Evolutionary conservation across 2,329 filamentous ascomycete genomes (phyloP).

Genomic region (Curvularia eragrostidis): DNA sequence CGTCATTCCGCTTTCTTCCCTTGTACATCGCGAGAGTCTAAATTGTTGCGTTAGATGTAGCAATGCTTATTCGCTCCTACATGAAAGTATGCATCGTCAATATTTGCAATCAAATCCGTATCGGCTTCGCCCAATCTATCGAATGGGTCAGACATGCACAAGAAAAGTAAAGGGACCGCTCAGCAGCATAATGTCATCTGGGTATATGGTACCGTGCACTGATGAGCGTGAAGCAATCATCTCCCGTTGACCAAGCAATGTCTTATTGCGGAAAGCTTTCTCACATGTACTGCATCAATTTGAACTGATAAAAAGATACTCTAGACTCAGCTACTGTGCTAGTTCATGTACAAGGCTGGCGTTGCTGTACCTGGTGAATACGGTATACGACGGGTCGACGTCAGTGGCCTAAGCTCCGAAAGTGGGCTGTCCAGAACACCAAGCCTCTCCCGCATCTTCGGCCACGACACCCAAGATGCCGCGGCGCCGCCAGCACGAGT

Average conservation of each 20-base stretch:
- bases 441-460: slow-evolving; percentile 26
- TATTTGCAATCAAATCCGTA: background rate
- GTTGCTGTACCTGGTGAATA: slow-evolving; percentile 10
- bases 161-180: background rate
- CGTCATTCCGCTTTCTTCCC: background rate
- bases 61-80: background rate
- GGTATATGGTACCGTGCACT: background rate
- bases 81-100: background rate
- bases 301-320: background rate
- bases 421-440: slow-evolving; percentile 25
- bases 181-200: no score
- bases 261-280: background rate
- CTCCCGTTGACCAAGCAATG: background rate
- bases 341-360: slow-evolving; percentile 20
- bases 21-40: background rate
- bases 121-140: background rate
- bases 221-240: background rate
- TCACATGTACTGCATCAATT: no score
- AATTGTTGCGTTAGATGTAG: slow-evolving; percentile 15
- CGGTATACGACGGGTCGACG: slow-evolving; percentile 19
- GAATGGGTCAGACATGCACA: background rate
- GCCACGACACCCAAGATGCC: slow-evolving; percentile 43
- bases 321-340: slow-evolving; percentile 15
- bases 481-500: slow-evolving; percentile 57
- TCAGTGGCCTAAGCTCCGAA: slow-evolving; percentile 29